phyloP scores from a whole-genome alignment of 179 eudicot genomes.

The Drosera spatulata region DNA sequence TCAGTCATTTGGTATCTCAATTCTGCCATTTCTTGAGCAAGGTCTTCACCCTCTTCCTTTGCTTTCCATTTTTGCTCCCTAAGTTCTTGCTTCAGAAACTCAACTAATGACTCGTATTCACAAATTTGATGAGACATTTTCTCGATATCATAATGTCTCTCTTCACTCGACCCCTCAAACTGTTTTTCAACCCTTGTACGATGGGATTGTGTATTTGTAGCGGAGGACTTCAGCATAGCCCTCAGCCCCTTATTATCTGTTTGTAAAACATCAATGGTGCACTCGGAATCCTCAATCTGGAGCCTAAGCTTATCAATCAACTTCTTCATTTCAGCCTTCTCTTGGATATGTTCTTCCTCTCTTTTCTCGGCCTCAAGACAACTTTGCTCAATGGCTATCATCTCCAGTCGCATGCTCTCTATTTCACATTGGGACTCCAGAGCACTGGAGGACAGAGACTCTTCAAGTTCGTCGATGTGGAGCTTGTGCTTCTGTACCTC shows the following conservation, averaged over 20 bases:
- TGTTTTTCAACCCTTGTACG: constrained; percentile 27
- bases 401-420: constrained; percentile 65
- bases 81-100: constrained; percentile 58
- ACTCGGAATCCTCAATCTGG: constrained; percentile 24
- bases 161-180: constrained; percentile 12
- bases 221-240: constrained; percentile 25
- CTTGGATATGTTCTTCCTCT: constrained; percentile 28
- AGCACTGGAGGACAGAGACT: constrained; percentile 41
- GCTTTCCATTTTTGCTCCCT: constrained; percentile 51
- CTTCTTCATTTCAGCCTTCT: constrained; percentile 19
- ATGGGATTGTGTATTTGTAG: constrained; percentile 21
- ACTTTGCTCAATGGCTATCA: constrained; percentile 36
- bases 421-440: constrained; percentile 80
- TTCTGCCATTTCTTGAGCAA: constrained; percentile 94
- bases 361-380: constrained; percentile 24
- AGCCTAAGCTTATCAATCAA: constrained; percentile 29
- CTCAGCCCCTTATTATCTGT: constrained; percentile 35
- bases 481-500: constrained; percentile 30
- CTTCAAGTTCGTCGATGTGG: constrained; percentile 48
- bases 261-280: constrained; percentile 22
- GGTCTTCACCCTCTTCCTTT: constrained; percentile 80
- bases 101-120: constrained; percentile 39
- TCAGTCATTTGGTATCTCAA: constrained; percentile 61
- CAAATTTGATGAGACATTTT: constrained; percentile 22
- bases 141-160: constrained; percentile 8